These are phyloP conservation scores for Microsporum audouinii DNA, from an alignment of 2,329 filamentous ascomycete genomes.

Conservation along the genomic window DNA sequence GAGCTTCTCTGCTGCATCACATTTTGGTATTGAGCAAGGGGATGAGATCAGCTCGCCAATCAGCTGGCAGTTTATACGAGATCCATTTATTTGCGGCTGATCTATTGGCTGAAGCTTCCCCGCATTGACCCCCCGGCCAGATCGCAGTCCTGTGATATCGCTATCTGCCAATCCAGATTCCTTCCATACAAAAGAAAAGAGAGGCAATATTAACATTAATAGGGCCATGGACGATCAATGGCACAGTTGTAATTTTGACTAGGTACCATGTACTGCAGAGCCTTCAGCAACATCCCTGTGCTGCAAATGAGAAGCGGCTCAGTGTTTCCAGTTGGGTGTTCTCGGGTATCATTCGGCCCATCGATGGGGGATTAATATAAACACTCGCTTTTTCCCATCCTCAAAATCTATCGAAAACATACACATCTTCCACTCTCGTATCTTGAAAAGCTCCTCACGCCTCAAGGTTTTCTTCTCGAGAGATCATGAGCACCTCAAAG, in stretches of 20 bases:
- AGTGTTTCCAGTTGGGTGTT: neutral
- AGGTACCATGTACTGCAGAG: neutral
- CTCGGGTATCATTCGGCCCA: neutral
- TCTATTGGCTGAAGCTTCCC: neutral
- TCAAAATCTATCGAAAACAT: neutral
- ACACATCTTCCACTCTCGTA: neutral
- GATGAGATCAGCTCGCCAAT: slow-evolving; percentile 1
- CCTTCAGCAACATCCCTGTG: neutral
- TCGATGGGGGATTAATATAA: neutral
- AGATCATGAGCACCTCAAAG: neutral
- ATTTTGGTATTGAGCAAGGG: neutral
- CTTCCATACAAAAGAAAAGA: neutral
- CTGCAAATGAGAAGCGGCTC: neutral
- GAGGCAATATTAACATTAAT: neutral
- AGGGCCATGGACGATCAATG: neutral
- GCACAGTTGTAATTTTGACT: neutral
- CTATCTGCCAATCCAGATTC: neutral
- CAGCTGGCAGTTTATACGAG: neutral
- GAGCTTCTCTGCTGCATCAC: neutral
- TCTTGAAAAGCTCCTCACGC: neutral
- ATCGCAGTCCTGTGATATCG: neutral
- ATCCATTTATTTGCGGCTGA: neutral
- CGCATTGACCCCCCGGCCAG: neutral
- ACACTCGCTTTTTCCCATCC: neutral
- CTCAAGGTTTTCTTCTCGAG: no score